phyloP scores from a whole-genome alignment of 305 asterid genomes.

The Fraxinus dipetala region DNA sequence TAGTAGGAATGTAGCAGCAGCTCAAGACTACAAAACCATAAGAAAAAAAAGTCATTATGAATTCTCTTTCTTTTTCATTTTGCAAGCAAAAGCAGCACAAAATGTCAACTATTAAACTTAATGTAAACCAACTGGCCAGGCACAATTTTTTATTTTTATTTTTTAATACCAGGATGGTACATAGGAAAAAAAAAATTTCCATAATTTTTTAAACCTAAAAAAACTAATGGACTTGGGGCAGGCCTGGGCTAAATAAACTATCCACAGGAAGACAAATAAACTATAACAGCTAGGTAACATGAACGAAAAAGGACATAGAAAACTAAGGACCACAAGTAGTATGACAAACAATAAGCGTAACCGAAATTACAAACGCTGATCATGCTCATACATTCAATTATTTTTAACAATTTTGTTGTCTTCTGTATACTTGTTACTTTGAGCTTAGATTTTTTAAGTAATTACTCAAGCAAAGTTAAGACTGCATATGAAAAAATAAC shows the following conservation, averaged over 20 bases:
- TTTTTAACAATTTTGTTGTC: not conserved
- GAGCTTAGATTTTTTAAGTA: not conserved
- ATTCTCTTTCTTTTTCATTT: not conserved
- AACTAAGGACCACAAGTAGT: not conserved
- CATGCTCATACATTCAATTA: not conserved
- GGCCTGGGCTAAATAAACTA: not conserved
- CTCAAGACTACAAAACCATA: not conserved
- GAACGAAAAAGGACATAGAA: not conserved
- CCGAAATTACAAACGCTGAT: not conserved
- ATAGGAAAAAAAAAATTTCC: not conserved
- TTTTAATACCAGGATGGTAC: not conserved
- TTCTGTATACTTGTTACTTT: not conserved
- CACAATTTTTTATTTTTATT: not conserved
- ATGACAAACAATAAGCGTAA: not conserved
- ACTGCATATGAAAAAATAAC: not conserved
- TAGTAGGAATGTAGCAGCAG: not conserved
- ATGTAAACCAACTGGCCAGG: not conserved
- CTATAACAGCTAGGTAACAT: not conserved
- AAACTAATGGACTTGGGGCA: not conserved
- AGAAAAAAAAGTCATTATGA: not conserved
- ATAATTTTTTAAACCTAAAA: not conserved
- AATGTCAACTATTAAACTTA: not conserved
- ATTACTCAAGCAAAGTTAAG: not conserved
- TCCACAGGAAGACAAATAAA: not conserved
- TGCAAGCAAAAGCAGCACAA: not conserved